Evolutionary conservation across 2,329 filamentous ascomycete species (phyloP).

Genomic region (Dothideomycetes sp.): DNA sequence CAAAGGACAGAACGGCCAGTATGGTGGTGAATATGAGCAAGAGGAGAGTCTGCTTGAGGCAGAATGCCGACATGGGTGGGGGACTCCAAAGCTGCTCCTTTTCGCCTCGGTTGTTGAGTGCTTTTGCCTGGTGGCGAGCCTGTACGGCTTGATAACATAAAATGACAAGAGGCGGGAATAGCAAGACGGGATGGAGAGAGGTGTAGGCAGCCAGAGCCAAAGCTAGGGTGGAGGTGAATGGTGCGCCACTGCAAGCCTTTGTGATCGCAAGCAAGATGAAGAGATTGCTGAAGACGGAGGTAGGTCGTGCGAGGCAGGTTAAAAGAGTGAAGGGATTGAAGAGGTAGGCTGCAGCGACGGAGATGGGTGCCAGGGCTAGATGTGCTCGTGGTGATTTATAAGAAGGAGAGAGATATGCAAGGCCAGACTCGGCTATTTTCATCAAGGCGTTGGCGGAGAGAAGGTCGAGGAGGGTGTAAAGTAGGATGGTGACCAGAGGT

Average conservation of each 20-base stretch:
- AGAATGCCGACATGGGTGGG: constrained; percentile 14
- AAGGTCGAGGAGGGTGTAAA: constrained; percentile 75
- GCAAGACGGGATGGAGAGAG: constrained; percentile 79
- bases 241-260: constrained; percentile 64
- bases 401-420: constrained; percentile 60
- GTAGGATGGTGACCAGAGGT: constrained; percentile 58
- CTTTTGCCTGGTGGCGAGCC: constrained; percentile 4
- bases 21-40: constrained; percentile 46
- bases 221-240: constrained; percentile 66
- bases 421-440: constrained; percentile 69
- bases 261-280: constrained; percentile 77
- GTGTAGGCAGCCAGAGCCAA: constrained; percentile 82
- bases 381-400: constrained; percentile 69
- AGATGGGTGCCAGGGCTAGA: constrained; percentile 41
- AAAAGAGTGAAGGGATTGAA: constrained; percentile 93
- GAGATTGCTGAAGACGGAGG: constrained; percentile 77
- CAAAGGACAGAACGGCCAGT: constrained; percentile 60
- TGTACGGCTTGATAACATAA: constrained; percentile 57
- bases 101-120: not conserved
- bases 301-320: constrained; percentile 81
- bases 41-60: constrained; percentile 41
- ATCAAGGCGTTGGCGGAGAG: constrained; percentile 70
- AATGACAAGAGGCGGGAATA: constrained; percentile 71
- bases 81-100: constrained; percentile 5
- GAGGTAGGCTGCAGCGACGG: constrained; percentile 53